A percentile compares a stretch with the other conserved stretches of the same genome.
Evolutionary conservation across 208 protist species (phyloP).

Genomic region (Leishmania braziliensis): DNA sequence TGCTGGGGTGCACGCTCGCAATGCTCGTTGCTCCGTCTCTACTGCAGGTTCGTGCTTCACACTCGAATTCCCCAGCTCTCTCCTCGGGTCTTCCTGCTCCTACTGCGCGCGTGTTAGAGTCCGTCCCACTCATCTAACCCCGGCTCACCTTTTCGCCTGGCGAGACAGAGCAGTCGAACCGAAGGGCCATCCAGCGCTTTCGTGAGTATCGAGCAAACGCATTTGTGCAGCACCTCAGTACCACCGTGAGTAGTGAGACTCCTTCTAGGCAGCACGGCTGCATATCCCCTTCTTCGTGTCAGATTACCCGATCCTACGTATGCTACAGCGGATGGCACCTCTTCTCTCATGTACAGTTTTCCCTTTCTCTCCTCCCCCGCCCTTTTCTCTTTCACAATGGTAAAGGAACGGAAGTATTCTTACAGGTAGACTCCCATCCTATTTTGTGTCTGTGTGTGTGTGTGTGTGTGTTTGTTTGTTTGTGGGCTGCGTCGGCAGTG

Average conservation of each 20-base stretch:
- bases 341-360: neutral
- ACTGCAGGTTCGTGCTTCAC: neutral
- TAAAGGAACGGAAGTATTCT: neutral
- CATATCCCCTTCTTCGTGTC: neutral
- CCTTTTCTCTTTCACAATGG: neutral
- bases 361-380: neutral
- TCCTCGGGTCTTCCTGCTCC: neutral
- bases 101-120: neutral
- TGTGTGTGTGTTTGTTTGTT: conserved; percentile 1
- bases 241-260: neutral
- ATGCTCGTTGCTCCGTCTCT: neutral
- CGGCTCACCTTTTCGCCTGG: neutral
- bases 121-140: neutral
- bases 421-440: neutral
- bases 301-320: neutral
- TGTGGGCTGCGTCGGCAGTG: neutral
- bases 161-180: neutral
- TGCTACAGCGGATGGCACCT: neutral
- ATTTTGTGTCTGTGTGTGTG: neutral
- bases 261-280: neutral
- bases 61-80: neutral
- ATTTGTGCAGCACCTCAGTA: neutral
- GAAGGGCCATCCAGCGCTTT: neutral
- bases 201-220: neutral
- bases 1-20: neutral